These are phyloP conservation scores for Pythium apleroticum DNA, from an alignment of 352 stramenopile genomes.

Conservation along the genomic window DNA sequence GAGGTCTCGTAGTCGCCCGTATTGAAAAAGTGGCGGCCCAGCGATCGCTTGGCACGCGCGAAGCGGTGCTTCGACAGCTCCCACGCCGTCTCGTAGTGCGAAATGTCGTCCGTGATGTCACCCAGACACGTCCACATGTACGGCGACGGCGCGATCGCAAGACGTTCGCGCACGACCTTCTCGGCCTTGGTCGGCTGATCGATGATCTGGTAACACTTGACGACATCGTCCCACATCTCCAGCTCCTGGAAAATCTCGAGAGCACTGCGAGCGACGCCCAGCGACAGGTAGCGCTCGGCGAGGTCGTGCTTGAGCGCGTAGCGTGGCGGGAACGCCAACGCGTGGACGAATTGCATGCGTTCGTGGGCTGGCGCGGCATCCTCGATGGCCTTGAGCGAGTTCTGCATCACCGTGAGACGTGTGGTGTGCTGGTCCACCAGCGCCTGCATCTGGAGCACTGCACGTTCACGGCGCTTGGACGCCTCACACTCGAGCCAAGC, in stretches of 20 bases:
- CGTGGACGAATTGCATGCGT: slow-evolving; percentile 90
- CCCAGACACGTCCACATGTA: slow-evolving; percentile 94
- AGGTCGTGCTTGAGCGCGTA: slow-evolving; percentile 94
- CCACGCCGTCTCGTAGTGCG: slow-evolving; percentile 92
- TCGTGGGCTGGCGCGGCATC: slow-evolving; percentile 90
- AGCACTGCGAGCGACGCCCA: slow-evolving; percentile 87
- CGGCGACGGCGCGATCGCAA: slow-evolving; percentile 85
- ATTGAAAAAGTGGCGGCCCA: slow-evolving; percentile 90
- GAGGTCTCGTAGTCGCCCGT: slow-evolving; percentile 76
- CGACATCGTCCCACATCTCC: slow-evolving; percentile 96
- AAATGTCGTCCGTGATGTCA: slow-evolving; percentile 89
- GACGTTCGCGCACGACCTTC: slow-evolving; percentile 84
- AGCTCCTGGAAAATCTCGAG: slow-evolving; percentile 94
- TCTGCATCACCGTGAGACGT: slow-evolving; percentile 91
- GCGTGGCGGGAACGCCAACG: slow-evolving; percentile 91
- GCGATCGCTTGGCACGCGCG: slow-evolving; percentile 89
- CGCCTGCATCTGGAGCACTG: slow-evolving; percentile 96
- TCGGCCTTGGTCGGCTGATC: slow-evolving; percentile 91
- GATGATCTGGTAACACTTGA: slow-evolving; percentile 94
- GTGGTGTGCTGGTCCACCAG: slow-evolving; percentile 95
- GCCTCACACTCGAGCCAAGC: slow-evolving; percentile 95
- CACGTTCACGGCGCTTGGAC: slow-evolving; percentile 90
- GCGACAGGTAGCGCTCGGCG: slow-evolving; percentile 90
- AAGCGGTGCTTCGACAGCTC: slow-evolving; percentile 90
- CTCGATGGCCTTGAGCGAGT: slow-evolving; percentile 78